Evolutionary conservation across 192 early-diverging fungal genomes (phyloP).

Genomic region (Entomortierella beljakovae): DNA sequence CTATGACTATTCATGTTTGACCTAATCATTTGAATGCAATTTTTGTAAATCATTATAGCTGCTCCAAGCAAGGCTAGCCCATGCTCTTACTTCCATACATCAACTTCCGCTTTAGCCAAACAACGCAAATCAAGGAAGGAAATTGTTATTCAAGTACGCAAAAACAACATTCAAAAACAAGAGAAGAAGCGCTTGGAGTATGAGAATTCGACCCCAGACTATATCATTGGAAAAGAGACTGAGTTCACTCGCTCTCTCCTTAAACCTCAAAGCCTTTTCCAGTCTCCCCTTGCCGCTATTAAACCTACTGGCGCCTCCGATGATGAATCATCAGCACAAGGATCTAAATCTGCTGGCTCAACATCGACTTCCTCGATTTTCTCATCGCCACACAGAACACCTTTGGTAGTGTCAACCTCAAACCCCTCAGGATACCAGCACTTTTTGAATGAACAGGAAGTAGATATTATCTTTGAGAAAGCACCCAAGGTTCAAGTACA

Average conservation of each 20-base stretch:
- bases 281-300: constrained; percentile 40
- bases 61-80: constrained; percentile 37
- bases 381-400: constrained; percentile 27
- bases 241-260: constrained; percentile 53
- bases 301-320: constrained; percentile 20
- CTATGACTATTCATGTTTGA: too few species aligned
- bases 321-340: not conserved
- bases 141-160: constrained; percentile 48
- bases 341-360: constrained; percentile 14
- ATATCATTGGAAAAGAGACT: constrained; percentile 53
- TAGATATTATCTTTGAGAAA: constrained; percentile 60
- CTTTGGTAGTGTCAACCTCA: constrained; percentile 45
- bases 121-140: constrained; percentile 47
- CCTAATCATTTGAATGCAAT: not conserved
- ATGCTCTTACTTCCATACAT: constrained; percentile 41
- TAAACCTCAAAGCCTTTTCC: constrained; percentile 40
- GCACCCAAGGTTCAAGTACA: constrained; percentile 54
- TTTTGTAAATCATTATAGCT: constrained; percentile 12
- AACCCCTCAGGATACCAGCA: constrained; percentile 60
- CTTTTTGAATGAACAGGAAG: constrained; percentile 60
- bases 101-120: constrained; percentile 38
- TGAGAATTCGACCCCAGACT: constrained; percentile 43
- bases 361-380: constrained; percentile 48
- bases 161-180: constrained; percentile 49
- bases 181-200: constrained; percentile 40